Base-by-base conservation (phyloP, 2,329 filamentous ascomycete species). In the Colletotrichum sp. region DNA sequence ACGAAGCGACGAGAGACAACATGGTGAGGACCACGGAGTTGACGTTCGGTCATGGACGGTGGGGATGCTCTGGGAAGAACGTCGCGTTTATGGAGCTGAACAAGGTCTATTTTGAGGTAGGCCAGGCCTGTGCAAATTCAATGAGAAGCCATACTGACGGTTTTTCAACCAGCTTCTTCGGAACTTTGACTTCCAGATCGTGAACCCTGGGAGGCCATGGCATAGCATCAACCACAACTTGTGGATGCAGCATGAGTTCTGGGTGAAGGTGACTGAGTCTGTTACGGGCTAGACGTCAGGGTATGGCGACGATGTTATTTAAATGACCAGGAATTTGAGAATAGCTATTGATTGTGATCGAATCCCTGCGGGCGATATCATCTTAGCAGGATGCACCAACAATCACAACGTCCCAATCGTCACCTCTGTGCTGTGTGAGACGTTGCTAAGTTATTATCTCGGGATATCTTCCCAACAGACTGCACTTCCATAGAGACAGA, bases 81-180 rank as follows among this genome's bases (percentile, higher is more conserved):
- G 84, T 88, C 27, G 86, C 86, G 3, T 79, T 84, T 63, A 84
- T 88, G 78, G 86, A 88, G 79, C 71, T 88, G 52, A 84, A 85
- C 75, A 88, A 88, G 79, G 78, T 84, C 5, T 80, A 87, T 68
- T 82, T 86, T 32, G 85, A 87, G 84, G 86, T 87, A 79, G 76
- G 83, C 67, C 25, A 2, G 2, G n/a, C 13, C 15, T 15, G 19
- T 34, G 11, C 8, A 12, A 2, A 8, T 36, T 6, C n/a, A 16
- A 5, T 39, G 9, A 27, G 12, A 15, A 15, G 8, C 30, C n/a
- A 63, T 27, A 27, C 27, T 28, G 34, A 71, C 32, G 9, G 9
- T 3, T 32, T 15, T 22, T 3, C 3, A 25, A 1, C 22, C 27
- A 82, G 81, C 78, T 82, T 11, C 76, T 82, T 36, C 79, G 80